Evolutionary conservation across 768 basidiomycete species (phyloP), one percentile per base, ranked within the genome.

Genomic region (Lactarius deliciosus): DNA sequence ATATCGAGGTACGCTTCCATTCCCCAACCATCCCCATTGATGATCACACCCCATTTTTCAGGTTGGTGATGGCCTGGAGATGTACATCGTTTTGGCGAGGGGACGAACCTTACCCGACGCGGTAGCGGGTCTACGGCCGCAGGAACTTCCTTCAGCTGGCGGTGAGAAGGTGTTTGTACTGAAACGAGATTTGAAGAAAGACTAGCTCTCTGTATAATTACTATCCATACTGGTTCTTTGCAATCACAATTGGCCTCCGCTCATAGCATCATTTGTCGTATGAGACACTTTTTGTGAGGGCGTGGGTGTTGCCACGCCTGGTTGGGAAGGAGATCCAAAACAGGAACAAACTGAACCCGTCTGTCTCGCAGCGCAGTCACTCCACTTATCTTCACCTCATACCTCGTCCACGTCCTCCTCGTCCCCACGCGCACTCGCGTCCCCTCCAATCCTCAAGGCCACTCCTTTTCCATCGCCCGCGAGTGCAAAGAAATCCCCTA

Each of bases 21-120:
- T 50, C n/a, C 38, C 41, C 30, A 15, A 28, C 13, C 32, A 60
- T 66, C 32, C 25, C 22, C 40, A 25, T 36, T 41, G 41, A 20
- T 43, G 32, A 57, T 60, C 22, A 25, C 55, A 45, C 57, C 64
- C 34, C 16, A 41, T 32, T 13, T n/a, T 28, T 50, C 71, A 93
- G 91, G 96, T 99, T 69, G 96, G 96, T 54, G 96, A 98, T 76
- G 94, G 93, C 4, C 83, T 98, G 41, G 95, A 98, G 75, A 91
- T 96, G 69, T 96, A 89, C 73, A 83, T 98, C 64, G 88, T 93
- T 55, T 82, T 96, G 54, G 86, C 91, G 40, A 85, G 83, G 73
- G 89, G 83, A 50, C 86, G 87, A 36, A 80, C 81, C 38, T 72
- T 86, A 61, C 84, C 88, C 68, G 86, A 83, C 3, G 74, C 91